phyloP scores from a whole-genome alignment of 2,329 filamentous ascomycete species.

The Orbilia ellipsospora region DNA sequence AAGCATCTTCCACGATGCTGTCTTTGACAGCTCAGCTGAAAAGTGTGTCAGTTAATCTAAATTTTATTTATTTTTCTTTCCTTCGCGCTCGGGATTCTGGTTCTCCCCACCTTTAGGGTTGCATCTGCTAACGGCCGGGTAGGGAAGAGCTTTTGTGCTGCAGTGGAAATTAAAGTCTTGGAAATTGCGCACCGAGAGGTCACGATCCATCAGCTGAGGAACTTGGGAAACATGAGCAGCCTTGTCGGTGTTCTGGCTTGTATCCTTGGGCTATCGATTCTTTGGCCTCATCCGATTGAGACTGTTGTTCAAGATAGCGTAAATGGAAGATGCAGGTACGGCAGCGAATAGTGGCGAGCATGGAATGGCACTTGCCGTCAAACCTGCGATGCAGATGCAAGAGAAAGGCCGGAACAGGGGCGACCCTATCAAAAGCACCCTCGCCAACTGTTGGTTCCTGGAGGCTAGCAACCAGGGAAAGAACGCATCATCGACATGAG shows the following conservation, averaged over 20 bases:
- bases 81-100: slow-evolving; percentile 20
- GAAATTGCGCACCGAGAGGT: slow-evolving; percentile 46
- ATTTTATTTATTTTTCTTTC: slow-evolving; percentile 3
- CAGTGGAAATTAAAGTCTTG: slow-evolving; percentile 51
- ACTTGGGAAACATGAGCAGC: background rate
- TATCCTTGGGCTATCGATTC: slow-evolving; percentile 26
- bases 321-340: slow-evolving; percentile 1
- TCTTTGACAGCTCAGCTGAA: slow-evolving; percentile 49
- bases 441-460: too few relatives aligned
- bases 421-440: too few relatives aligned
- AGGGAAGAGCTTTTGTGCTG: slow-evolving; percentile 28
- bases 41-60: slow-evolving; percentile 30
- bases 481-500: too few relatives aligned
- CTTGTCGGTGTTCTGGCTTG: background rate
- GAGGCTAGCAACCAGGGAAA: too few relatives aligned
- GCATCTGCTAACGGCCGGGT: slow-evolving; percentile 19
- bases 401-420: too few relatives aligned
- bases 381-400: too few relatives aligned
- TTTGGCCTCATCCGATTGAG: slow-evolving; percentile 10
- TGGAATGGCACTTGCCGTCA: too few relatives aligned
- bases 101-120: slow-evolving; percentile 16
- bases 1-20: background rate
- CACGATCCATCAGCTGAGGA: slow-evolving; percentile 39
- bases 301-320: slow-evolving; percentile 13
- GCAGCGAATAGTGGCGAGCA: too few relatives aligned